Evolutionary conservation across 495 filamentous ascomycete genomes (phyloP), one percentile per base, ranked within the genome.

Genomic region (Podospora conica): DNA sequence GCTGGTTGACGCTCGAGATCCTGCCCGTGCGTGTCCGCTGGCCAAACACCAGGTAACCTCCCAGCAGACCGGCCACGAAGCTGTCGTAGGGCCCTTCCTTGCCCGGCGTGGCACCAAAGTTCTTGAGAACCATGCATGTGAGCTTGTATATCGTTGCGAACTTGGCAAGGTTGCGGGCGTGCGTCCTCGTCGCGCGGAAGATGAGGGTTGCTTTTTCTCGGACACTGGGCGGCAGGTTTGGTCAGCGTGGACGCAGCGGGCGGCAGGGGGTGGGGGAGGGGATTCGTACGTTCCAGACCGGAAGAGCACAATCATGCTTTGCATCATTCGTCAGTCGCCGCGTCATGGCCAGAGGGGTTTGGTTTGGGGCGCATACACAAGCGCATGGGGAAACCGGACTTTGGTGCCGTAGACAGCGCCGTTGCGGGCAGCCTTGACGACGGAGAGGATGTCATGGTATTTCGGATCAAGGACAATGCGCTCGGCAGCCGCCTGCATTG

Each of bases 391-490:
- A 82, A 98, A 97, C 68, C 95, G 93, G 76, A 99, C 91, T 86
- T 98, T 99, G 70, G 93, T 87, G 27, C 95, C 95, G 80, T 98
- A 99, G 65, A 97, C 91, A 68, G 92, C 87, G 76, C 95, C 95
- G 89, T 98, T 99, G 77, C 95, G 93, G 58, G 93, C 87, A 67
- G 85, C 91, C 81, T 99, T 99, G 72, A 94, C 65, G 69, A 99
- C 81, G 25, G 90, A 83, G 27, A 99, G 85, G 61, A 92, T 71
- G 70, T 92, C 91, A 64, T 91, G 89, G 77, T 96, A 89, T 66
- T 86, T 80, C 3, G 94, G 92, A 76, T 98, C 86, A 48, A 94
- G 87, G 65, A 96, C 78, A 58, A 94, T 81, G 61, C 82, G 79
- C 75, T 96, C 89, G 66, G 89, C 75, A 74, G 75, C 74, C 40